These are phyloP conservation scores for Cladophialophora exuberans DNA, from an alignment of 2,329 filamentous ascomycete genomes.

Conservation along the genomic window DNA sequence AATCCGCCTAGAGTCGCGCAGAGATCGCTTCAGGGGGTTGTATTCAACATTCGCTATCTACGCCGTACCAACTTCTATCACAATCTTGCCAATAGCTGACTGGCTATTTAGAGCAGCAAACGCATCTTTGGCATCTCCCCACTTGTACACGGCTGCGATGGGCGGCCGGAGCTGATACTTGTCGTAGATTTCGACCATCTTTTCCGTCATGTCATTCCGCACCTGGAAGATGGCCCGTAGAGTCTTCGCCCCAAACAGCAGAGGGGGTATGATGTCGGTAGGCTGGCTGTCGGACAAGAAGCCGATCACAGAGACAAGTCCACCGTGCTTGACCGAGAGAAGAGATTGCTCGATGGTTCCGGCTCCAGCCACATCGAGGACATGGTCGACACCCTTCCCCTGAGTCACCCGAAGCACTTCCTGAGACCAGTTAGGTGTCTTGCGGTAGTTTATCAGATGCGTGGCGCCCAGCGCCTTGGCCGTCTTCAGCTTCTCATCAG, in stretches of 20 bases:
- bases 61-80: conserved; percentile 7
- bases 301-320: conserved; percentile 41
- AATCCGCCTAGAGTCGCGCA: no score
- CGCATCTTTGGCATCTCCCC: conserved; percentile 47
- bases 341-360: conserved; percentile 51
- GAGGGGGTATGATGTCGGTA: conserved; percentile 24
- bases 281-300: conserved; percentile 20
- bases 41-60: no score
- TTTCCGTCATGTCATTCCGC: conserved; percentile 56
- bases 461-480: conserved; percentile 48
- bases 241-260: conserved; percentile 39
- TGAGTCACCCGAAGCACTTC: conserved; percentile 50
- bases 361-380: conserved; percentile 47
- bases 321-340: conserved; percentile 49
- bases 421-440: conserved; percentile 47
- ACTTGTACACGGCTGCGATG: conserved; percentile 43
- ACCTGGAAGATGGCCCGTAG: conserved; percentile 62
- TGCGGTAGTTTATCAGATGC: conserved; percentile 55
- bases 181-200: conserved; percentile 41
- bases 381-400: conserved; percentile 48
- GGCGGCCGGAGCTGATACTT: conserved; percentile 41
- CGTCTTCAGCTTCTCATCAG: conserved; percentile 50
- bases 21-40: no score
- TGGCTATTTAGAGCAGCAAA: conserved; percentile 37
- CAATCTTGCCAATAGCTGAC: conserved; percentile 30